Evolutionary conservation across 148 eudicot species (phyloP).

Genomic region (Cornus florida): DNA sequence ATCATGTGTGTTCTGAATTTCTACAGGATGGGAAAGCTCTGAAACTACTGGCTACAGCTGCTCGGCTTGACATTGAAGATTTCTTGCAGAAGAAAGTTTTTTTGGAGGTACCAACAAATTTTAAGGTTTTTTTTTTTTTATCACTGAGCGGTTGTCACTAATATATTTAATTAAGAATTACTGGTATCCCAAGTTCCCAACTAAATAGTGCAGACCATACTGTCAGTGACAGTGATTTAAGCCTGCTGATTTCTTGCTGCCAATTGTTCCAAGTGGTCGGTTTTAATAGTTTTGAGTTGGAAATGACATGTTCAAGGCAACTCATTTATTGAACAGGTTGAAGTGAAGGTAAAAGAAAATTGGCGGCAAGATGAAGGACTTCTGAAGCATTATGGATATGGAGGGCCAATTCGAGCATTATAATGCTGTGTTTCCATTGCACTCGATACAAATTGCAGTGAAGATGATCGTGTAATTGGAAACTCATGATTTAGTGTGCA

Average conservation of each 20-base stretch:
- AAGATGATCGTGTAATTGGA: background rate
- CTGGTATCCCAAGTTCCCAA: background rate
- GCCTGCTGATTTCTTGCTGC: background rate
- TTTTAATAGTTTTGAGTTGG: background rate
- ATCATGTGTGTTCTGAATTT: background rate
- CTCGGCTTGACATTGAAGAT: conserved; percentile 97
- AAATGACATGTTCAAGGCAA: background rate
- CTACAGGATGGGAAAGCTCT: conserved; percentile 91
- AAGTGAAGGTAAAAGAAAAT: conserved; percentile 88
- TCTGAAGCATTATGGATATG: conserved; percentile 78
- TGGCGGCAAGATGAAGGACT: conserved; percentile 98
- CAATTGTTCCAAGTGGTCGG: background rate
- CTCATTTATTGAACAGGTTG: conserved; percentile 52
- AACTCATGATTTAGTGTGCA: background rate
- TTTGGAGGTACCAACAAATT: conserved; percentile 59
- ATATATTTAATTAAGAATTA: background rate
- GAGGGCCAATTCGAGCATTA: conserved; percentile 64
- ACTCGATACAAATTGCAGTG: background rate
- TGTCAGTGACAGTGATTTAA: background rate
- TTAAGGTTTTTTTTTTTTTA: background rate
- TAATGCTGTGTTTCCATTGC: conserved; percentile 17
- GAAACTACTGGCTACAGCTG: conserved; percentile 93
- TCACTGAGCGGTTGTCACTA: no score
- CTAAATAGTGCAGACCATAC: background rate
- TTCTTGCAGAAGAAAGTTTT: conserved; percentile 96